phyloP scores from a whole-genome alignment of 495 filamentous ascomycete genomes.

The Xylaria nigripes region DNA sequence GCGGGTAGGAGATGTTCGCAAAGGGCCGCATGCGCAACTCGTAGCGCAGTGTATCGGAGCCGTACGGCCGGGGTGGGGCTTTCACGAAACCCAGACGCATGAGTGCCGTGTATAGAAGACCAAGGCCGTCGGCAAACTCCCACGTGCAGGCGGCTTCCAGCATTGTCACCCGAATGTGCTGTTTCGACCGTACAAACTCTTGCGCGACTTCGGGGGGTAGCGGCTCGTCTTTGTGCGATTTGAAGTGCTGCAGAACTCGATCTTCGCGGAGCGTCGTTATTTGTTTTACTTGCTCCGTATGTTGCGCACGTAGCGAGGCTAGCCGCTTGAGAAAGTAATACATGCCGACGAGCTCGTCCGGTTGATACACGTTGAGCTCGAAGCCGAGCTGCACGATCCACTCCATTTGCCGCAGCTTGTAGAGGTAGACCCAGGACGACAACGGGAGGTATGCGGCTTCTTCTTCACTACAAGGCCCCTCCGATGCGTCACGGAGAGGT shows the following conservation, averaged over 20 bases:
- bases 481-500: constrained; percentile 47
- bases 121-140: constrained; percentile 62
- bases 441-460: constrained; percentile 45
- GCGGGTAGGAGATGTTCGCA: constrained; percentile 56
- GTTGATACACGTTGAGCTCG: constrained; percentile 80
- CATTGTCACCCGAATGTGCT: constrained; percentile 51
- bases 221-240: constrained; percentile 14
- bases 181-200: constrained; percentile 47
- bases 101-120: constrained; percentile 58
- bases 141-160: constrained; percentile 62
- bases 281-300: constrained; percentile 62
- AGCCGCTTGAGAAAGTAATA: constrained; percentile 73
- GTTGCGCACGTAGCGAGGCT: constrained; percentile 44
- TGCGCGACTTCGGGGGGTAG: constrained; percentile 12
- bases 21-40: constrained; percentile 90
- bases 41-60: constrained; percentile 62
- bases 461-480: background rate
- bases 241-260: constrained; percentile 24
- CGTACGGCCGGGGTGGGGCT: constrained; percentile 57
- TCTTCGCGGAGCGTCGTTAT: constrained; percentile 41
- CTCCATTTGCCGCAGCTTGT: constrained; percentile 81
- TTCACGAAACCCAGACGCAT: constrained; percentile 51
- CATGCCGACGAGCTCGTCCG: constrained; percentile 81
- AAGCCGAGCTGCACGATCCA: constrained; percentile 92
- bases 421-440: constrained; percentile 79